Base-by-base conservation (phyloP, 1,284 basidiomycete genomes). In the Meira nashicola region DNA sequence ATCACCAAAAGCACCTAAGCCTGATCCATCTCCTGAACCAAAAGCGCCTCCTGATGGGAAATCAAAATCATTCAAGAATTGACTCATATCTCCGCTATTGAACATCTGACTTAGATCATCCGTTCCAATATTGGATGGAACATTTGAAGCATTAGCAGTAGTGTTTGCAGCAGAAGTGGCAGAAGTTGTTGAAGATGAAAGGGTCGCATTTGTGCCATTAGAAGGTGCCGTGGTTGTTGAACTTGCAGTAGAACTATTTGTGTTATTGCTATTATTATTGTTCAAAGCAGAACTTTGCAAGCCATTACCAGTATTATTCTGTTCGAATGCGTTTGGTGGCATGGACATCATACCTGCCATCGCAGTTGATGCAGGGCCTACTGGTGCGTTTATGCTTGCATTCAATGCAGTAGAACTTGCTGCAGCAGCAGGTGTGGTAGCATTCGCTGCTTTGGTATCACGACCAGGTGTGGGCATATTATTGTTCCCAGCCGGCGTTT, bases 21-120 rank as follows among this genome's bases (percentile, higher is more conserved):
- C 47, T 21, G 1, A 57, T 19, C 17, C 37, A 41, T 53, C 50
- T 17, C 38, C 17, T 2, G 50, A 53, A 39, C 17, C 23, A 15
- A 53, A 53, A 4, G 61, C 19, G 61, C 63, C 0, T 62, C 55
- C 3, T 59, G 65, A 33, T 65, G 65, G 28, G 65, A 67, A 28
- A 54, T 65, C 64, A 52, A 74, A 63, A 53, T 74, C 72, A 56
- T 75, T 71, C 38, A 75, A 75, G 48, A 75, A 70, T 44, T 75
- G 71, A 39, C 67, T 71, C 67, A 71, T 71, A 11, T 65, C 67
- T 55, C 67, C 67, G 17, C 68, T 68, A 14, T 67, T 66, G 55
- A 73, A 74, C 71, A 75, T 72, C 39, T 52, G 48, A 53, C 64
- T 64, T 23, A 73, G 71, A 52, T 75, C 73, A 40, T 75, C 73